Evolutionary conservation across 2,329 filamentous ascomycete genomes (phyloP), one percentile per base, ranked within the genome.

Genomic region (Colletotrichum sp.): DNA sequence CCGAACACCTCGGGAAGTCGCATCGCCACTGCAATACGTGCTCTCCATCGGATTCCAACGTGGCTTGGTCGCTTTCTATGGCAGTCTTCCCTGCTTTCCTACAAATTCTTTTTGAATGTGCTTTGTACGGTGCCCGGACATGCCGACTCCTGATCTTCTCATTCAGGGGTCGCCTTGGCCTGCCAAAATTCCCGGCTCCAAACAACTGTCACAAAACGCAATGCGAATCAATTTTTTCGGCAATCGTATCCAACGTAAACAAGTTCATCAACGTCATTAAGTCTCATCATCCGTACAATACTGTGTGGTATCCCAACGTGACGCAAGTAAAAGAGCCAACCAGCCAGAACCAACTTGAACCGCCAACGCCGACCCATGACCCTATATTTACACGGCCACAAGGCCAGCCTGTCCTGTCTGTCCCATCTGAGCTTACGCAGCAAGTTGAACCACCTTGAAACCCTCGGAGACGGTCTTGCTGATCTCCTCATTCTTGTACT

Each of bases 401-500:
- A 38, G 31, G 55, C 71, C 67, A 73, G 67, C 67, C 27, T 29
- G 5, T 36, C 38, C n/a, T 33, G 55, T 47, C 36, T 62, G 21
- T 29, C 16, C 29, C 21, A 34, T 31, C 5, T 6, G 16, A 63
- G 9, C 58, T 82, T 79, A 93, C 74, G 91, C 92, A 76, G 87
- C 83, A 21, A 89, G 87, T 78, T 91, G 91, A 61, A 96, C 89
- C 66, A 96, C 85, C 81, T 91, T 93, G 85, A 95, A 97, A 0
- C 95, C 95, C 75, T 94, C 94, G 1, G 89, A 85, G 21, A 97
- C 88, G 73, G 93, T 82, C 86, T 95, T 97, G 73, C 90, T 88
- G 71, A 98, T 97, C 59, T 97, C 95, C 80, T 98, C 95, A 79
- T 96, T 96, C 87, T 97, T 97, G 82, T 99, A 97, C 80, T 95